Conservation (phyloP, 2,329 filamentous ascomycete species). For the Pseudogymnoascus sp. region DNA sequence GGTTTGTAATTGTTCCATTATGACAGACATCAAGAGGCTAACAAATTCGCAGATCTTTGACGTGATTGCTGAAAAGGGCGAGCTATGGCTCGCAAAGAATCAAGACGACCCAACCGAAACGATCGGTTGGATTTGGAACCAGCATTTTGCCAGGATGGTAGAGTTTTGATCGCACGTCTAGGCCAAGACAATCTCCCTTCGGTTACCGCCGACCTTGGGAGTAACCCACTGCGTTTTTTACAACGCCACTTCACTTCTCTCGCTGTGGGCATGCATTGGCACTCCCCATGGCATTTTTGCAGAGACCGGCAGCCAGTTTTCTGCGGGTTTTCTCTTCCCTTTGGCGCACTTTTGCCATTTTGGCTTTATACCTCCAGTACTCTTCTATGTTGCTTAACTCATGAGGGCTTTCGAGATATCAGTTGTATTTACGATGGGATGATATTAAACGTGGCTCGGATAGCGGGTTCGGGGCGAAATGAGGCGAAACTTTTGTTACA, state of each 20-base stretch:
- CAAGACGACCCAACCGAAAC: slow-evolving; percentile 76
- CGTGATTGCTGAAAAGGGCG: slow-evolving; percentile 91
- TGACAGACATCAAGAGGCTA: neutral
- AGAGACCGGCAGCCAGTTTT: neutral
- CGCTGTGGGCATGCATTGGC: neutral
- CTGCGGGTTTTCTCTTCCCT: slow-evolving; percentile 1
- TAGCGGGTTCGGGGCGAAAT: neutral
- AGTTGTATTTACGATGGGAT: slow-evolving; percentile 8
- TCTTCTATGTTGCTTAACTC: slow-evolving; percentile 8
- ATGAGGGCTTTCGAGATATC: neutral
- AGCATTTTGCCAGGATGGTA: slow-evolving; percentile 65
- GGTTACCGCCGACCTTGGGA: neutral
- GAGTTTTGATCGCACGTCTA: neutral
- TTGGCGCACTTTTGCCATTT: neutral
- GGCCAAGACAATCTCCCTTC: neutral
- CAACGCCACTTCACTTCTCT: neutral
- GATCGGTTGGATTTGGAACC: slow-evolving; percentile 98
- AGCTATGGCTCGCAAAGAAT: slow-evolving; percentile 95
- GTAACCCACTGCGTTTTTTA: neutral
- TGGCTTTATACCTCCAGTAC: slow-evolving; percentile 5
- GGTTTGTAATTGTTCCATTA: slow-evolving; percentile 38
- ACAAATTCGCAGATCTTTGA: slow-evolving; percentile 60
- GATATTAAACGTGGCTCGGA: slow-evolving; percentile 4
- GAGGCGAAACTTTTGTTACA: neutral
- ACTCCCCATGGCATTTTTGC: neutral